Evolutionary conservation across 2,329 filamentous ascomycete genomes (phyloP).

Genomic region (Beauveria bassiana): DNA sequence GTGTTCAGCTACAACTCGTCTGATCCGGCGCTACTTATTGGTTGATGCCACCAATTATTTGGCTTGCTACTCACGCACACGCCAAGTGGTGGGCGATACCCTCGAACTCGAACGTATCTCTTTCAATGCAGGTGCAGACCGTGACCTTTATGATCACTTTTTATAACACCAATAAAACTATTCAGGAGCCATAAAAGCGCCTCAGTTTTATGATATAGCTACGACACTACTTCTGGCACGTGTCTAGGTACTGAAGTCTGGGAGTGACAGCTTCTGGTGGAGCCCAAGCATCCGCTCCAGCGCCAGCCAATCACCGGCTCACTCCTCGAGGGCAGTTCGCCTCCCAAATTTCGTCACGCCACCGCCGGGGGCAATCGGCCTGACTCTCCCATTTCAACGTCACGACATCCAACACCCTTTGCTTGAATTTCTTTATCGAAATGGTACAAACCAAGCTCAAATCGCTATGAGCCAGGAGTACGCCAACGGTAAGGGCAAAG

Average conservation of each 20-base stretch:
- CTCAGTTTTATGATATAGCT: no score
- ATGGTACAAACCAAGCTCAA: constrained; percentile 11
- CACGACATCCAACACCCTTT: background rate
- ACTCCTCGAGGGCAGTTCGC: constrained; percentile 2
- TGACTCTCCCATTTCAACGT: background rate
- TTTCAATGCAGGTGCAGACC: no score
- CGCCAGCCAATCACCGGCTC: constrained; percentile 9
- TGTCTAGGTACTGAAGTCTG: background rate
- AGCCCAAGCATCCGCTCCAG: background rate
- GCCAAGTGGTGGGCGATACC: no score
- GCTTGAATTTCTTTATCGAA: background rate
- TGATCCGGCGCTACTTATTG: no score
- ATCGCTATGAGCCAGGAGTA: constrained; percentile 54
- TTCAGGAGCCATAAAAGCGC: no score
- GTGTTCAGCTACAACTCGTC: no score
- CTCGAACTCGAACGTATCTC: no score
- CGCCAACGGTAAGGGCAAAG: constrained; percentile 47
- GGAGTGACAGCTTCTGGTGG: background rate
- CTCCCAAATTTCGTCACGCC: constrained; percentile 12
- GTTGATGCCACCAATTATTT: no score
- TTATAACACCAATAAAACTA: no score
- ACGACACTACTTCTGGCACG: no score
- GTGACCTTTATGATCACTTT: no score
- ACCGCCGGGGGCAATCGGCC: background rate
- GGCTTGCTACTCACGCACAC: no score